Evolutionary conservation across 1,139 yeast genomes (phyloP).

Genomic region (Sugiyamaella xylanicola): DNA sequence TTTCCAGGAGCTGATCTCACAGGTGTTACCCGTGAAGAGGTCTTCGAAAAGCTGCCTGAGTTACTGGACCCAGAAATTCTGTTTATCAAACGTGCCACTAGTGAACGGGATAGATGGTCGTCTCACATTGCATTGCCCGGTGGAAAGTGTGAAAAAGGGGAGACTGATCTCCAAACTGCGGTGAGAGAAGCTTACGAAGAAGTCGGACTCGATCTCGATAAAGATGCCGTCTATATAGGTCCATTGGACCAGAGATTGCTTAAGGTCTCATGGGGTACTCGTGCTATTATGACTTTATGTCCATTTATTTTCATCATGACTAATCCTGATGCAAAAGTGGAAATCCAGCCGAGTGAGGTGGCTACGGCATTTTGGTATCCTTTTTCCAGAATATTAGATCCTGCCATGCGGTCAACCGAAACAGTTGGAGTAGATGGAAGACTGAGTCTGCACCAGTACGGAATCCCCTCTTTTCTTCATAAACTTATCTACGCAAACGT

Average conservation of each 20-base stretch:
- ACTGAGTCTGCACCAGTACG: slow-evolving; percentile 29
- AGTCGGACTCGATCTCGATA: slow-evolving; percentile 43
- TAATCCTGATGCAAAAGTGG: slow-evolving; percentile 31
- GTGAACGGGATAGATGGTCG: slow-evolving; percentile 47
- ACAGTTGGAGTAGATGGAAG: slow-evolving; percentile 36
- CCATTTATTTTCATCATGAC: slow-evolving; percentile 42
- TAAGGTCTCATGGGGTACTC: slow-evolving; percentile 42
- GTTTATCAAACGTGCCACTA: slow-evolving; percentile 43
- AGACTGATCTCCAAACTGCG: slow-evolving; percentile 41
- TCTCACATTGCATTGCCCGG: slow-evolving; percentile 49
- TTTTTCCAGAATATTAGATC: slow-evolving; percentile 34
- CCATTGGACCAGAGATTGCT: slow-evolving; percentile 43
- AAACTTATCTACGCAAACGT: slow-evolving; percentile 29
- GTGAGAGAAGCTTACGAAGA: slow-evolving; percentile 45
- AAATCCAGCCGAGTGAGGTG: slow-evolving; percentile 42
- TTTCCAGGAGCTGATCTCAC: slow-evolving; percentile 25
- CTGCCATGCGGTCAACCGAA: slow-evolving; percentile 29
- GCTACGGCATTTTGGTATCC: slow-evolving; percentile 47
- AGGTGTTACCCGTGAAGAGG: not conserved
- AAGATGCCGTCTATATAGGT: slow-evolving; percentile 38
- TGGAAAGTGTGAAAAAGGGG: slow-evolving; percentile 45
- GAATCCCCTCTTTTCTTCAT: slow-evolving; percentile 29
- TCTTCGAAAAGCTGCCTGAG: slow-evolving; percentile 16
- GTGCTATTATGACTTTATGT: slow-evolving; percentile 42
- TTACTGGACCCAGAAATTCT: slow-evolving; percentile 35